Evolutionary conservation across 2,329 filamentous ascomycete species (phyloP).

Genomic region (Ophiostoma sp.): DNA sequence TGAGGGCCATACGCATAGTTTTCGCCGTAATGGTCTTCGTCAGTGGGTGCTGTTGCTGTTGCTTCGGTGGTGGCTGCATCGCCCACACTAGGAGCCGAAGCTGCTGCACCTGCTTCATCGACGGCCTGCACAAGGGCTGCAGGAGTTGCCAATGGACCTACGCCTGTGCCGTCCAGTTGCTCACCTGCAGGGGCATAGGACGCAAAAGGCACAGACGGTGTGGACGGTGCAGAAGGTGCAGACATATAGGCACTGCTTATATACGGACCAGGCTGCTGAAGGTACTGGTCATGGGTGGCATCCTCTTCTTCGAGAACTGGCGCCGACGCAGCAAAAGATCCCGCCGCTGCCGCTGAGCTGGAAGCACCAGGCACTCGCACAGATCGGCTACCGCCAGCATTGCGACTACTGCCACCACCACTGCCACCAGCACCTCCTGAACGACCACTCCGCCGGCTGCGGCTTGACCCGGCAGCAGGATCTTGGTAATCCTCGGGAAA

Average conservation of each 20-base stretch:
- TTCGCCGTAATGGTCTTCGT: conserved; percentile 29
- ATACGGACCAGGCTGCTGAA: not conserved
- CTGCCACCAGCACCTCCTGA: not conserved
- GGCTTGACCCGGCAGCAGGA: conserved; percentile 28
- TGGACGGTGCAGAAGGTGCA: not conserved
- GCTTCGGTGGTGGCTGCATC: conserved; percentile 29
- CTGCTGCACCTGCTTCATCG: not conserved
- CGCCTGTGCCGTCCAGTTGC: not conserved
- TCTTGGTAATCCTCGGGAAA: conserved; percentile 50
- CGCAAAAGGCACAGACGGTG: not conserved
- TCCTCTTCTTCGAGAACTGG: conserved; percentile 54
- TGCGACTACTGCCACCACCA: not conserved
- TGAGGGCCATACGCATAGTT: conserved; percentile 29
- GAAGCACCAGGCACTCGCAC: not conserved
- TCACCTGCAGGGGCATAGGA: not conserved
- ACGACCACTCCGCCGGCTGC: not conserved
- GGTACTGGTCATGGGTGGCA: conserved; percentile 16
- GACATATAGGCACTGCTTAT: not conserved
- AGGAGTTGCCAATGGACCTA: not conserved
- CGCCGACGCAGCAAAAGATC: conserved; percentile 44
- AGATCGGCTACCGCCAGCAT: not conserved
- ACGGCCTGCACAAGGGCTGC: not conserved
- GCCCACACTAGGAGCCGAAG: conserved; percentile 24
- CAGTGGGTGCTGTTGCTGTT: not conserved
- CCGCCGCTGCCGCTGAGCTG: not conserved